These are phyloP conservation scores for Penstemon newberryi DNA, from an alignment of 257 asterid species.

Conservation along the genomic window DNA sequence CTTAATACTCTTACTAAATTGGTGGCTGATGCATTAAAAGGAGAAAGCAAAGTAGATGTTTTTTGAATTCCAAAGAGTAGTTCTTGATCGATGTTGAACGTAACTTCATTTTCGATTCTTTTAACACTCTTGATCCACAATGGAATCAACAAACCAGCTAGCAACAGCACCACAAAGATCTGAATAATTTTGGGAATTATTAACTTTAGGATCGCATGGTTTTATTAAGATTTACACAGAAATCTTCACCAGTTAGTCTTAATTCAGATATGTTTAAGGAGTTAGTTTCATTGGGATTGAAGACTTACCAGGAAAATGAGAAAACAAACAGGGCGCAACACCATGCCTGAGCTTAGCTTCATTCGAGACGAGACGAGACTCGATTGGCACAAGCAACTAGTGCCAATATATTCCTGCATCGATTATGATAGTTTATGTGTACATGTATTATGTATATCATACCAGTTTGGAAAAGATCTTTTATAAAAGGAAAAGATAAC, in stretches of 20 bases:
- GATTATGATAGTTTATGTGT: too few species aligned
- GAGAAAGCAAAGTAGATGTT: constrained; percentile 33
- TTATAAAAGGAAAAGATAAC: too few species aligned
- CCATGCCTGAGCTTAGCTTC: constrained; percentile 40
- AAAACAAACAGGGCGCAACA: constrained; percentile 41
- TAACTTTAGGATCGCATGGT: too few species aligned
- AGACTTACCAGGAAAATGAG: constrained; percentile 42
- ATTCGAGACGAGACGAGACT: constrained; percentile 9
- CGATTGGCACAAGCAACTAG: not conserved
- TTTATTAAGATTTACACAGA: too few species aligned
- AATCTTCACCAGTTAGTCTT: too few species aligned
- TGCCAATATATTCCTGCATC: too few species aligned
- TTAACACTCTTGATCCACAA: constrained; percentile 47
- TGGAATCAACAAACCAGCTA: constrained; percentile 42
- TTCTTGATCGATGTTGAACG: constrained; percentile 31
- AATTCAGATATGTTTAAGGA: too few species aligned
- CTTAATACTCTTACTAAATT: constrained; percentile 33
- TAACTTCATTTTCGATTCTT: constrained; percentile 33
- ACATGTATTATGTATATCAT: too few species aligned
- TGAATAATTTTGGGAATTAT: constrained; percentile 23
- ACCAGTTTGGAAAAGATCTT: too few species aligned
- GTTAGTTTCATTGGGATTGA: too few species aligned
- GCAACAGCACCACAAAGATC: constrained; percentile 41
- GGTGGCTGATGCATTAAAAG: constrained; percentile 38
- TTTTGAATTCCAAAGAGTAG: constrained; percentile 27